Evolutionary conservation across 1,139 yeast species (phyloP).

Genomic region (Spathaspora jeffriesii): DNA sequence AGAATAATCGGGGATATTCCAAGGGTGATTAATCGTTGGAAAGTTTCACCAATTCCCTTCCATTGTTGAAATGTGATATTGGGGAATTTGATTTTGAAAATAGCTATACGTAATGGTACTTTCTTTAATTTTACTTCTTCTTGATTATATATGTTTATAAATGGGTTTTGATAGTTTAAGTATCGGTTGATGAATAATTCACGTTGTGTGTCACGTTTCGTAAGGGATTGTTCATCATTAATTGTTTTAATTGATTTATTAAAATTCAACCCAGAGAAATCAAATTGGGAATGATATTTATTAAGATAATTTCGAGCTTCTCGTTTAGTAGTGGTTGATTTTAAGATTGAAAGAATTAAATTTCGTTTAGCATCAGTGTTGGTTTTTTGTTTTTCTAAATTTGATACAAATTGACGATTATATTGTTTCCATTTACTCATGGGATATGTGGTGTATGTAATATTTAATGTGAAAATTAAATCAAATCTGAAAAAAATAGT

Average conservation of each 20-base stretch:
- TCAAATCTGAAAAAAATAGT: not conserved
- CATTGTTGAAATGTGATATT: slow-evolving; percentile 31
- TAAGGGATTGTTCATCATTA: slow-evolving; percentile 14
- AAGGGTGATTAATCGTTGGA: slow-evolving; percentile 47
- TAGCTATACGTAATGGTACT: slow-evolving; percentile 50
- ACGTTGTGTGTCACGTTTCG: slow-evolving; percentile 32
- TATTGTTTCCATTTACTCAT: slow-evolving; percentile 35
- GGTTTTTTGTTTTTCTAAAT: slow-evolving; percentile 32
- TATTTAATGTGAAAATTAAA: not conserved
- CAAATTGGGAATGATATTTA: slow-evolving; percentile 54
- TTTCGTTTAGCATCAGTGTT: slow-evolving; percentile 46
- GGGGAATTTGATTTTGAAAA: slow-evolving; percentile 47
- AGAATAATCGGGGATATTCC: slow-evolving; percentile 44
- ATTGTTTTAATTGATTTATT: slow-evolving; percentile 8
- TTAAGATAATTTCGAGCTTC: slow-evolving; percentile 68
- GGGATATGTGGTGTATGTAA: not conserved
- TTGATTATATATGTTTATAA: slow-evolving; percentile 31
- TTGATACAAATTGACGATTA: slow-evolving; percentile 37
- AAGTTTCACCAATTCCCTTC: slow-evolving; percentile 49
- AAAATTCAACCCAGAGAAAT: slow-evolving; percentile 20
- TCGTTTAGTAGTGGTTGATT: slow-evolving; percentile 75
- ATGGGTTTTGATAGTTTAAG: slow-evolving; percentile 35
- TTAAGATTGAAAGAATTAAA: slow-evolving; percentile 65
- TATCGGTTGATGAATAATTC: slow-evolving; percentile 41
- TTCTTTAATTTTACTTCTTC: slow-evolving; percentile 32